A percentile compares a stretch with the other conserved stretches of the same genome.
phyloP scores from a whole-genome alignment of 1,284 basidiomycete genomes.

The Moesziomyces aphidis region DNA sequence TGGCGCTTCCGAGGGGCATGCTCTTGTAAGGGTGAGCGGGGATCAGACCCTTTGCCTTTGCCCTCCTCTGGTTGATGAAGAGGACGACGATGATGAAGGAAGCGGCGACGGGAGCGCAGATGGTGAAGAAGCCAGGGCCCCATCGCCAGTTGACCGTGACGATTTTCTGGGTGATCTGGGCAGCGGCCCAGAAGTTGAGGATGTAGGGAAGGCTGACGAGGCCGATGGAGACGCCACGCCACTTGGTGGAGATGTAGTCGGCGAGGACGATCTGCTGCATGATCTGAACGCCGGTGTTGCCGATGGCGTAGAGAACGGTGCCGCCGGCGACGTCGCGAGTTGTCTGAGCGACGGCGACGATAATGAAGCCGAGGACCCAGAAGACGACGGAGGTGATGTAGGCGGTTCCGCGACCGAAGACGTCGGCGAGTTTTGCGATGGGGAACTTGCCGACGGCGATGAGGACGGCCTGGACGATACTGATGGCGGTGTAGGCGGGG shows the following conservation, averaged over 20 bases:
- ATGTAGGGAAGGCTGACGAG: slow-evolving; percentile 61
- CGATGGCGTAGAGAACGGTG: slow-evolving; percentile 61
- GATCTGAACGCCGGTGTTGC: slow-evolving; percentile 65
- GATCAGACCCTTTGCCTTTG: slow-evolving; percentile 48
- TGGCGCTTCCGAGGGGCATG: slow-evolving; percentile 21
- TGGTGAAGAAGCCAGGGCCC: slow-evolving; percentile 65
- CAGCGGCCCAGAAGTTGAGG: slow-evolving; percentile 59
- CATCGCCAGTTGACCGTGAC: slow-evolving; percentile 57
- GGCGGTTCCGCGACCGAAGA: slow-evolving; percentile 64
- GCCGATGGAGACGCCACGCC: slow-evolving; percentile 61
- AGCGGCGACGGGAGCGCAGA: slow-evolving; percentile 62
- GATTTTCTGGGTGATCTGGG: slow-evolving; percentile 27
- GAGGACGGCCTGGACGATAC: slow-evolving; percentile 59
- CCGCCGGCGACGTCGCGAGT: slow-evolving; percentile 52
- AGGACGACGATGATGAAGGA: slow-evolving; percentile 58
- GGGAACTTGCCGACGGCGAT: slow-evolving; percentile 66
- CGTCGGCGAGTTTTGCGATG: slow-evolving; percentile 65
- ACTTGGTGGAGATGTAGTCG: slow-evolving; percentile 62
- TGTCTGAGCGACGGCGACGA: slow-evolving; percentile 57
- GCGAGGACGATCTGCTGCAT: slow-evolving; percentile 66
- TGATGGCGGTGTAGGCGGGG: slow-evolving; percentile 48
- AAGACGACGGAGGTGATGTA: slow-evolving; percentile 55
- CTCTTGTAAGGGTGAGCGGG: slow-evolving; percentile 57
- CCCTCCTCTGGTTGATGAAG: slow-evolving; percentile 55
- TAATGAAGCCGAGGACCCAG: slow-evolving; percentile 63